Evolutionary conservation across 2,329 filamentous ascomycete species (phyloP).

Genomic region (Tolypocladium amazonense): DNA sequence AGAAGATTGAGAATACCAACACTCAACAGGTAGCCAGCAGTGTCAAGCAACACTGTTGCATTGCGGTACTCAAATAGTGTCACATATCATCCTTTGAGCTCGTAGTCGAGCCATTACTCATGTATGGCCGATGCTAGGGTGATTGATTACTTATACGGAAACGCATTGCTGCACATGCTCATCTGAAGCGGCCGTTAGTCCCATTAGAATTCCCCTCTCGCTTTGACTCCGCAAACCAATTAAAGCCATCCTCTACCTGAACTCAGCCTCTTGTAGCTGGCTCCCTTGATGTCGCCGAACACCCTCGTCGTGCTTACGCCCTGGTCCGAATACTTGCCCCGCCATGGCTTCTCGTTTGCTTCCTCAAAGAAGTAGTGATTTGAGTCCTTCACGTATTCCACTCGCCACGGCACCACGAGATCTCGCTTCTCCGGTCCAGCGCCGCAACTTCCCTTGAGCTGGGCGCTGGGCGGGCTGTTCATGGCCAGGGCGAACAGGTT

Average conservation of each 20-base stretch:
- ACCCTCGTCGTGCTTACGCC: slow-evolving; percentile 19
- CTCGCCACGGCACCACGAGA: slow-evolving; percentile 29
- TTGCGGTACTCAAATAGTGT: not conserved
- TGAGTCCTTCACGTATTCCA: slow-evolving; percentile 23
- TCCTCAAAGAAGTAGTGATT: slow-evolving; percentile 35
- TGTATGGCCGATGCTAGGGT: not conserved
- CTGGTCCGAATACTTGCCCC: slow-evolving; percentile 18
- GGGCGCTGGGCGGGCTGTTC: slow-evolving; percentile 37
- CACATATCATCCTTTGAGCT: not conserved
- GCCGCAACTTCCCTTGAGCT: slow-evolving; percentile 27
- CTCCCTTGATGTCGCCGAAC: slow-evolving; percentile 4
- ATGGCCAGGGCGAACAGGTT: slow-evolving; percentile 65
- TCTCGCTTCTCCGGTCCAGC: slow-evolving; percentile 23
- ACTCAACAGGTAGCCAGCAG: not conserved
- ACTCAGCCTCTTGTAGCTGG: slow-evolving; percentile 19
- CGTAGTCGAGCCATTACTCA: not conserved
- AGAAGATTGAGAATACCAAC: not conserved
- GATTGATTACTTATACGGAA: not conserved
- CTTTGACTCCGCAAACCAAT: not conserved
- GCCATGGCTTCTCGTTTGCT: slow-evolving; percentile 15
- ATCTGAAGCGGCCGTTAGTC: not conserved
- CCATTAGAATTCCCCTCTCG: not conserved
- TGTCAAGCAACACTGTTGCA: not conserved
- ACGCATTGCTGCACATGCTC: not conserved
- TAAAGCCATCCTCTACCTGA: slow-evolving; percentile 15